phyloP scores from a whole-genome alignment of 371 early-diverging fungal species.

The Zopfochytrium polystomum region DNA sequence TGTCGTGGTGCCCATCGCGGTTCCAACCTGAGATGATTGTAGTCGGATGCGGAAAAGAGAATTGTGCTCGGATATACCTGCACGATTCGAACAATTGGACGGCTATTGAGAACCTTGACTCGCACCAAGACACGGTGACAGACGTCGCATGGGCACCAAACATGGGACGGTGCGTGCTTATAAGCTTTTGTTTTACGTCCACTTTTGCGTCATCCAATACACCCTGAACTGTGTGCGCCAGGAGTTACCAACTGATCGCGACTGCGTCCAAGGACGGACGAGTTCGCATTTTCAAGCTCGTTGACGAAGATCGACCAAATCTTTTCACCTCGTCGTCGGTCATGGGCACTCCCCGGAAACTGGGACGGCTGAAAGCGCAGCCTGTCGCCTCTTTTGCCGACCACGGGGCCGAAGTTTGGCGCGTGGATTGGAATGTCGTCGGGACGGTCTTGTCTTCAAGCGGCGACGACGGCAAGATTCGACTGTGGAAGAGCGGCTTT shows the following conservation, averaged over 20 bases:
- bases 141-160: conserved; percentile 88
- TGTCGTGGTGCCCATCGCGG: conserved; percentile 88
- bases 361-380: conserved; percentile 51
- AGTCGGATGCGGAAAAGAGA: conserved; percentile 82
- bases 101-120: conserved; percentile 59
- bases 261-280: conserved; percentile 83
- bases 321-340: conserved; percentile 28
- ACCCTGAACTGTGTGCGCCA: no score
- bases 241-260: conserved; percentile 85
- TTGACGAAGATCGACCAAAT: conserved; percentile 45
- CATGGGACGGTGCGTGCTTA: no score
- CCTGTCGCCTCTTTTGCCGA: conserved; percentile 63
- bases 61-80: conserved; percentile 62
- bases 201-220: no score
- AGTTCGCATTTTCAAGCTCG: conserved; percentile 81
- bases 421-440: conserved; percentile 90
- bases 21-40: conserved; percentile 78
- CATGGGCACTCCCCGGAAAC: conserved; percentile 30
- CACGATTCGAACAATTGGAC: conserved; percentile 56
- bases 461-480: conserved; percentile 88
- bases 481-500: conserved; percentile 93
- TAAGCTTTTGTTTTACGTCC: no score
- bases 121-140: conserved; percentile 69
- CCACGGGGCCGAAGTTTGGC: conserved; percentile 79
- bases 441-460: conserved; percentile 86